Evolutionary conservation across 2,329 filamentous ascomycete species (phyloP), one percentile per base, ranked within the genome.

Genomic region (Colletotrichum sidae): DNA sequence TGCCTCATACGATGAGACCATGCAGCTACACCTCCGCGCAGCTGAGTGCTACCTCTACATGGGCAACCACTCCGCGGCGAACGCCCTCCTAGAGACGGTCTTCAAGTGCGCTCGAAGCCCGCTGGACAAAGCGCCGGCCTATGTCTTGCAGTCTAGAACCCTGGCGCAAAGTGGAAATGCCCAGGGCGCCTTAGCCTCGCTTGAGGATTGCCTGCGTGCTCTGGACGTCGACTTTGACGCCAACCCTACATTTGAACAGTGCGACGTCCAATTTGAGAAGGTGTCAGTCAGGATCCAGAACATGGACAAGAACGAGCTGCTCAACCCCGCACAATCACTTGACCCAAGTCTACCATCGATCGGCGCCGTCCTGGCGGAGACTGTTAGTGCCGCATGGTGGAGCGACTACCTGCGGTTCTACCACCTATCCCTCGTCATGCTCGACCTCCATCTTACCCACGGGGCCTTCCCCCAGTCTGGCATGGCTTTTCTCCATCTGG

Each of bases 41-140:
- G 92, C 94, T 4, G 94, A 97, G 75, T 93, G 92, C 74, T 90
- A 92, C 70, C 88, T 94, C 72, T 93, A 92, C 72, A 90, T 94
- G 81, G 89, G 89, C 5, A 87, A 93, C 69, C 87, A 90, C 64
- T 80, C 85, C 2, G 85, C 90, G 56, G 92, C 93, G 25, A 85
- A 90, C 46, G 81, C 83, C 35, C 79, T 95, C n/a, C 84, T 97
- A 11, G 78, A 87, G 25, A 87, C 86, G 3, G 87, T 96, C 6
- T 92, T 96, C 70, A 76, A 80, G 38, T 86, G 92, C 70, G 92
- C 92, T 0, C 89, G 86, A 69, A 89, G 89, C 15, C 80, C 92
- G 0, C 85, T 92, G 6, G 94, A 97, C 76, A 96, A 93, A 78
- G 92, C 92, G 2, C 90, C 92, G 8, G 92, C 93, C 0, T 96